Percentiles rank a stretch among this genome's conserved stretches.
Evolutionary conservation across 129 eudicot species (phyloP).

Genomic region (Tanacetum coccineum): DNA sequence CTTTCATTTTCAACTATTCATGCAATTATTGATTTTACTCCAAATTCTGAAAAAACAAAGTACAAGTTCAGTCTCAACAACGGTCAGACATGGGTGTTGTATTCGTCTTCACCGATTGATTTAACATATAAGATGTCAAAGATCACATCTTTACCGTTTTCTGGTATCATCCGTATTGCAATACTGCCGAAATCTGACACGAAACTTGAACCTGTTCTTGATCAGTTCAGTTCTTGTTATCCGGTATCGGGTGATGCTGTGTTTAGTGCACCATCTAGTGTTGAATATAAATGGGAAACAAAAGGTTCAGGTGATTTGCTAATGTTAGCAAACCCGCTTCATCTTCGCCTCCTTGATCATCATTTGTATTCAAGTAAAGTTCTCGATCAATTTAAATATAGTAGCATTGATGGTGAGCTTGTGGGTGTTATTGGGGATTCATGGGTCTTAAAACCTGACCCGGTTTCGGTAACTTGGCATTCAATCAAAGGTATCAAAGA

Average conservation of each 20-base stretch:
- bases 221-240: constrained; percentile 73
- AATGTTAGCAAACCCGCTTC: constrained; percentile 88
- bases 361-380: constrained; percentile 30
- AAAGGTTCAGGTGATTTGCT: constrained; percentile 82
- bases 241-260: constrained; percentile 65
- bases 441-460: constrained; percentile 68
- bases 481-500: constrained; percentile 61
- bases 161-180: constrained; percentile 63
- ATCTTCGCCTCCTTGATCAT: constrained; percentile 50
- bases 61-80: constrained; percentile 61
- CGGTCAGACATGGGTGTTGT: constrained; percentile 76
- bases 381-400: constrained; percentile 59
- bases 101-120: constrained; percentile 60
- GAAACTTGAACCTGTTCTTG: constrained; percentile 46
- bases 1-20: constrained; percentile 65
- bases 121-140: constrained; percentile 44
- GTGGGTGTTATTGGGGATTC: constrained; percentile 85
- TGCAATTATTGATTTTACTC: constrained; percentile 48
- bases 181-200: constrained; percentile 41
- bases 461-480: constrained; percentile 88
- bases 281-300: constrained; percentile 77
- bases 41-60: constrained; percentile 51
- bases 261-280: constrained; percentile 47
- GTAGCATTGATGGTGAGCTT: constrained; percentile 87
- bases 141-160: constrained; percentile 53